phyloP scores from a whole-genome alignment of 306 rosid species.

The Medicago truncatula region MtrunA17r5.0-ANR NC_053042.1:36246001-36246500 shows the following conservation, averaged over 20 bases:
- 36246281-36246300: no score
- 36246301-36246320: no score
- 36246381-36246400: no score
- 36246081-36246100: neutral
- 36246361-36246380: no score
- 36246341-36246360: no score
- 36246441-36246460: no score
- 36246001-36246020: conserved; percentile 1
- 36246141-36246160: neutral
- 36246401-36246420: no score
- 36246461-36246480: no score
- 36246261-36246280: no score
- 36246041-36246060: neutral
- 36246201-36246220: neutral
- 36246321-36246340: no score
- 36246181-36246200: neutral
- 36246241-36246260: neutral
- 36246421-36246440: no score
- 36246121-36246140: neutral
- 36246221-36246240: neutral
- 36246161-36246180: neutral
- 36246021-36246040: neutral
- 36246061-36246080: neutral
- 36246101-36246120: neutral
- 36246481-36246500: no score